Percentiles rank a stretch among this genome's conserved stretches.
Conservation (phyloP, 257 asterid species). For the Solanum acaule region DNA sequence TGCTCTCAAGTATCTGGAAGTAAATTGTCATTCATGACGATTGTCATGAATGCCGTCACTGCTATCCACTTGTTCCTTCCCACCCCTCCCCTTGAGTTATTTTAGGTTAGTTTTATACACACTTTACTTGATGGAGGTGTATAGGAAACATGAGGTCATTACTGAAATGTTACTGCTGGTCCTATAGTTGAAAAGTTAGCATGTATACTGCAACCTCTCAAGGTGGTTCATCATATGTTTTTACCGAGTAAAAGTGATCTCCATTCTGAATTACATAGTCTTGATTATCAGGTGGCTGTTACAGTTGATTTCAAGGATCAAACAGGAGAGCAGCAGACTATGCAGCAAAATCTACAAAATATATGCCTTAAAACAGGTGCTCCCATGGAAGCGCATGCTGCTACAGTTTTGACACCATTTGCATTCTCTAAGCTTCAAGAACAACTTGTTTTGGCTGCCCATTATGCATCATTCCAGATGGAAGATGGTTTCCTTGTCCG, state of each 20-base stretch:
- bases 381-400: constrained; percentile 99
- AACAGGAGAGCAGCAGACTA: constrained; percentile 89
- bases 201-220: not conserved
- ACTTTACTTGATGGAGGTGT: not conserved
- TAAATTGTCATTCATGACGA: not conserved
- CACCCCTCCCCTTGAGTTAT: not conserved
- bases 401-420: constrained; percentile 76
- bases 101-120: not conserved
- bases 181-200: not conserved
- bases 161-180: not conserved
- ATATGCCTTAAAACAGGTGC: constrained; percentile 92
- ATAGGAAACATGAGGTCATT: not conserved
- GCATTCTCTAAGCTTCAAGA: constrained; percentile 96
- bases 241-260: not conserved
- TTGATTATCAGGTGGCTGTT: constrained; percentile 63
- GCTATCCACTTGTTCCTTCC: not conserved
- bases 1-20: not conserved
- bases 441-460: constrained; percentile 85
- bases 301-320: constrained; percentile 91
- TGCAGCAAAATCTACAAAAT: constrained; percentile 96
- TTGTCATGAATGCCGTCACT: not conserved
- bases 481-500: constrained; percentile 76
- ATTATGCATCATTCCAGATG: constrained; percentile 79
- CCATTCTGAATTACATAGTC: not conserved
- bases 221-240: not conserved